phyloP scores from a whole-genome alignment of 73 alveolate genomes.

The Breviolum minutum region DNA sequence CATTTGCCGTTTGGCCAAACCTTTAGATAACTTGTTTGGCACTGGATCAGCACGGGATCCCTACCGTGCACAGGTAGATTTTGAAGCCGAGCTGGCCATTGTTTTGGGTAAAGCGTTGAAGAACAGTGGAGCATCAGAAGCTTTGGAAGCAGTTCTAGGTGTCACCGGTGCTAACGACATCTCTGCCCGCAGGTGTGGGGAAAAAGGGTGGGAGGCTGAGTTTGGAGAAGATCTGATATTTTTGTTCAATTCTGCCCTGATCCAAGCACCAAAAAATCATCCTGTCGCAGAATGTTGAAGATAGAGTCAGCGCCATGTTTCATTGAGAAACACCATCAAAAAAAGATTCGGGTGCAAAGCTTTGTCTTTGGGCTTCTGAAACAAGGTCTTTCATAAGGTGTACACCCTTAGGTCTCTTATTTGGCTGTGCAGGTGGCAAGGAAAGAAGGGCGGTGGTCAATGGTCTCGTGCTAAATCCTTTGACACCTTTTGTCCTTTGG shows the following conservation, averaged over 20 bases:
- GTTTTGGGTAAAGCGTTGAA: constrained; percentile 14
- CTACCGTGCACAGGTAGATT: constrained; percentile 35
- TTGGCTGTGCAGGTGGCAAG: constrained; percentile 53
- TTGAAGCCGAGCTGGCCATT: constrained; percentile 73
- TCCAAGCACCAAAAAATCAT: too few relatives aligned
- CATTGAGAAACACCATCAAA: too few relatives aligned
- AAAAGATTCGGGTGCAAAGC: too few relatives aligned
- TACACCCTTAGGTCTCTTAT: background rate
- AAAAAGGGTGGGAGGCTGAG: background rate
- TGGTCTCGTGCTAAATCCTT: constrained; percentile 92
- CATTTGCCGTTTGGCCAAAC: too few relatives aligned
- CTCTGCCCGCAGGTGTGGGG: constrained; percentile 50
- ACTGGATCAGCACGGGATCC: too few relatives aligned
- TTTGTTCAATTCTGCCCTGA: too few relatives aligned
- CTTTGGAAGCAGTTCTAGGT: constrained; percentile 8
- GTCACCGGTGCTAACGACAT: constrained; percentile 82
- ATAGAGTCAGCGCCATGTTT: too few relatives aligned
- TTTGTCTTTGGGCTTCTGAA: too few relatives aligned
- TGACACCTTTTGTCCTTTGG: constrained; percentile 88
- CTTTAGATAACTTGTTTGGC: background rate
- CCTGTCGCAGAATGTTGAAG: too few relatives aligned
- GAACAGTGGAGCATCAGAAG: background rate
- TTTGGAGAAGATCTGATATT: background rate
- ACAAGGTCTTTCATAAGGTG: too few relatives aligned
- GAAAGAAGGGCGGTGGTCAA: constrained; percentile 91